Evolutionary conservation across 2,329 filamentous ascomycete species (phyloP).

Genomic region (Helotiales sp.): DNA sequence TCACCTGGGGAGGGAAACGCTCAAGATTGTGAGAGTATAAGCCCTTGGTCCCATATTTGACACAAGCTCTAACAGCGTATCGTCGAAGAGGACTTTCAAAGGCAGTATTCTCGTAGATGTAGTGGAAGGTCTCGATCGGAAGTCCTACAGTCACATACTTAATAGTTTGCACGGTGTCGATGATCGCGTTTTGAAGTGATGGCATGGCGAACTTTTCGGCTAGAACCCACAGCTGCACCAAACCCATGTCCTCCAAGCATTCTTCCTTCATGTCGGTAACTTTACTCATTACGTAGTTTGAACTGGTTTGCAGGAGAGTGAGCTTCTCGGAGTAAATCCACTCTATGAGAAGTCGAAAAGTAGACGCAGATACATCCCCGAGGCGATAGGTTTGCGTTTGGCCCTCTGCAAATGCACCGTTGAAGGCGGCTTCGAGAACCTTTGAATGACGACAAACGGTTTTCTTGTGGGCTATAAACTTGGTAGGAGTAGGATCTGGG

Average conservation of each 20-base stretch:
- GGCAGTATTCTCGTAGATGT: not conserved
- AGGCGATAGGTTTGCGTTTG: slow-evolving; percentile 17
- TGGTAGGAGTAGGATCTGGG: not conserved
- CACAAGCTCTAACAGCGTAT: too few relatives aligned
- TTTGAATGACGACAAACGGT: slow-evolving; percentile 19
- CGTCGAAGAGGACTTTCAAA: too few relatives aligned
- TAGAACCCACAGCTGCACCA: slow-evolving; percentile 12
- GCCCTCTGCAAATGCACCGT: slow-evolving; percentile 14
- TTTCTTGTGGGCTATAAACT: slow-evolving; percentile 22
- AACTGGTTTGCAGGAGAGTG: not conserved
- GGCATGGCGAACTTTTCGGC: slow-evolving; percentile 9
- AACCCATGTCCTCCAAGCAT: not conserved
- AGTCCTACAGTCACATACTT: not conserved
- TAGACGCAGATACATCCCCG: not conserved
- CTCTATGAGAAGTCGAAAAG: not conserved
- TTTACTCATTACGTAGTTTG: not conserved
- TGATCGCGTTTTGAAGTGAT: not conserved
- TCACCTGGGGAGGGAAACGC: too few relatives aligned
- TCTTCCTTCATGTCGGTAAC: not conserved
- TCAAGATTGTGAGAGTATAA: too few relatives aligned
- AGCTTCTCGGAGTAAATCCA: slow-evolving; percentile 22
- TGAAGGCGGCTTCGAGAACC: slow-evolving; percentile 19
- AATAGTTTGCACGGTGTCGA: not conserved
- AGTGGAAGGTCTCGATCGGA: not conserved
- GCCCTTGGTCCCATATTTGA: too few relatives aligned